Conservation (phyloP, 192 early-diverging fungal genomes). For the Coemansia javaensis region DNA sequence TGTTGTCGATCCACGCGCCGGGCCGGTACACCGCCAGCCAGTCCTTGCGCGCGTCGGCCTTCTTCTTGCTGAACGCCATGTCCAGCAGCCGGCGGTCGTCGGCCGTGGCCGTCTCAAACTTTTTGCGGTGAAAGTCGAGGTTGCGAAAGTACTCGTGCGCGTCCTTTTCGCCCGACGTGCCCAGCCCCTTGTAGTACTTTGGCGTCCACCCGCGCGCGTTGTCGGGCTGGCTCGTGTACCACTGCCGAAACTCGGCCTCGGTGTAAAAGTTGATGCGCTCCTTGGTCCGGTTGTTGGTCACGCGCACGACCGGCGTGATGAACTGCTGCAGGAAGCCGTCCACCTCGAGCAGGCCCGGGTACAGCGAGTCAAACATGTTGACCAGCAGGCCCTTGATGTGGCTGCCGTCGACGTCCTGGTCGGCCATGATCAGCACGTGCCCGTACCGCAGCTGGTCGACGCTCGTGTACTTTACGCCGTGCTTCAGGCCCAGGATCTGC, state of each 20-base stretch:
- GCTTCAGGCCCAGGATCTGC: conserved; percentile 89
- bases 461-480: conserved; percentile 71
- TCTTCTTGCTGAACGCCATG: conserved; percentile 96
- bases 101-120: conserved; percentile 53
- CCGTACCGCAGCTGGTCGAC: conserved; percentile 83
- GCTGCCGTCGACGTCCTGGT: conserved; percentile 96
- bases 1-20: conserved; percentile 87
- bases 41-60: conserved; percentile 90
- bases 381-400: conserved; percentile 97
- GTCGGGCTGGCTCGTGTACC: conserved; percentile 65
- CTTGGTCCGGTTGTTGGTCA: conserved; percentile 51
- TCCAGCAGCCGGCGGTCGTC: conserved; percentile 79
- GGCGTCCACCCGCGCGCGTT: conserved; percentile 73
- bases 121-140: conserved; percentile 75
- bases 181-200: conserved; percentile 99
- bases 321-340: conserved; percentile 92
- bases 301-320: conserved; percentile 95
- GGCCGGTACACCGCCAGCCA: conserved; percentile 80
- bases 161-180: conserved; percentile 78
- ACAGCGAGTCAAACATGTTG: conserved; percentile 94
- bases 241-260: conserved; percentile 86
- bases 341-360: conserved; percentile 83
- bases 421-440: conserved; percentile 96
- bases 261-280: conserved; percentile 78
- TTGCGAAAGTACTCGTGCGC: conserved; percentile 90